A percentile compares a stretch with the other conserved stretches of the same genome.
Conservation (phyloP, 345 rosid genomes). For the Carallia brachiata region DNA sequence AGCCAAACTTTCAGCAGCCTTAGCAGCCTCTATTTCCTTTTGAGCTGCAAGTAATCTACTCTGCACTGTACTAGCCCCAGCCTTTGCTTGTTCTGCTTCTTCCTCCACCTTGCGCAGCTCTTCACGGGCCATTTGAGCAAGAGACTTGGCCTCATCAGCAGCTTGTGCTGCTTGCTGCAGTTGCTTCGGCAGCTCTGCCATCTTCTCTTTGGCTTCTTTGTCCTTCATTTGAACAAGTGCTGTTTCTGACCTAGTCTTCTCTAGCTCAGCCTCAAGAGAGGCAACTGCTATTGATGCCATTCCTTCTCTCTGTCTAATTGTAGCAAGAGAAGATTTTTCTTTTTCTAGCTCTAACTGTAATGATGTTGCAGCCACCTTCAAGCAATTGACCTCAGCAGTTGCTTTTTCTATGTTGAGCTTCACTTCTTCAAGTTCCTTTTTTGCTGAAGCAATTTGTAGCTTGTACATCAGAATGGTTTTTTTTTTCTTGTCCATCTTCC, state of each 20-base stretch:
- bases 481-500: constrained; percentile 35
- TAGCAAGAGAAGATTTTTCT: constrained; percentile 55
- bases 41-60: constrained; percentile 68
- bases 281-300: constrained; percentile 75
- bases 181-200: constrained; percentile 66
- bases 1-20: constrained; percentile 82
- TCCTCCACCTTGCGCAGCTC: constrained; percentile 72
- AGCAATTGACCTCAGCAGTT: constrained; percentile 57
- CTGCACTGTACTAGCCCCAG: constrained; percentile 63
- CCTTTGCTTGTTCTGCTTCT: constrained; percentile 82
- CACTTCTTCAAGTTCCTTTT: constrained; percentile 82
- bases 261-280: constrained; percentile 74
- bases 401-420: constrained; percentile 76
- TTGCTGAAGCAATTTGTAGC: constrained; percentile 64
- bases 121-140: constrained; percentile 63
- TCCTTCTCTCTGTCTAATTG: constrained; percentile 78
- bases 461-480: constrained; percentile 47
- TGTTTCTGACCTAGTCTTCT: constrained; percentile 53
- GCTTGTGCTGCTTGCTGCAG: constrained; percentile 68
- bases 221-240: constrained; percentile 57
- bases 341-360: constrained; percentile 63
- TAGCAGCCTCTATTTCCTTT: constrained; percentile 85
- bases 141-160: constrained; percentile 75
- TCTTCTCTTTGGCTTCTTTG: constrained; percentile 62
- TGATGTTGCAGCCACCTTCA: constrained; percentile 70